Base-by-base conservation (phyloP, 192 early-diverging fungal species). In the Rhizophlyctis rosea region DNA sequence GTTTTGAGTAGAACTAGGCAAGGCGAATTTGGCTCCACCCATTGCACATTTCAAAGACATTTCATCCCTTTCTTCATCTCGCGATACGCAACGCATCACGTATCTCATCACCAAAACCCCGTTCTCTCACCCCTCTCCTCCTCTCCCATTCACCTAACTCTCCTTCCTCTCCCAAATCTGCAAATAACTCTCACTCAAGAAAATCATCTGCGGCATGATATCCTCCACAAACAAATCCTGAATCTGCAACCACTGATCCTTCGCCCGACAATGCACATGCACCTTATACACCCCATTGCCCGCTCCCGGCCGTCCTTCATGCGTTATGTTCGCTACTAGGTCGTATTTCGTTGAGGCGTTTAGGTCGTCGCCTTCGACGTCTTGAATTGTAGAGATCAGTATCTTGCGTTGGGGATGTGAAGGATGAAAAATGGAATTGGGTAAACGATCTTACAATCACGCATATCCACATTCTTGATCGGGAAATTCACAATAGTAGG, bases 401-500 rank as follows among this genome's bases (percentile, higher is more conserved):
- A 33, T 14, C 49, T 4, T 47, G 55, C 47, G 24, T 14, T 32
- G 0, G n/a, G n/a, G n/a, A n/a, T n/a, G n/a, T n/a, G n/a, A n/a
- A n/a, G n/a, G n/a, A 59, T 35, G 55, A 4, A 47, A 21, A 52
- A 59, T 5, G 0, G 0, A 36, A 9, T 18, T 30, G 16, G 28
- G 16, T n/a, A 47, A 72, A 39, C 0, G 34, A n/a, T 52, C 60
- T 52, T 82, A 92, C 90, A 88, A 27, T 91, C 86, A 11, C 83
- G 65, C 87, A 98, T 87, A 54, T 92, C 87, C 4, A 95, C 67
- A 57, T 88, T 88, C 52, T 87, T 89, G 47, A 96, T 88, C 1
- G 94, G 90, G 57, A 92, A 98, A 59, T 93, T 96, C 3, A 98
- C 93, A 62, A 98, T 95, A 0, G 96, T 98, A 0, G 91, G 91